These are phyloP conservation scores for Actinomortierella ambigua DNA, from an alignment of 371 early-diverging fungal genomes.

Conservation along the genomic window DNA sequence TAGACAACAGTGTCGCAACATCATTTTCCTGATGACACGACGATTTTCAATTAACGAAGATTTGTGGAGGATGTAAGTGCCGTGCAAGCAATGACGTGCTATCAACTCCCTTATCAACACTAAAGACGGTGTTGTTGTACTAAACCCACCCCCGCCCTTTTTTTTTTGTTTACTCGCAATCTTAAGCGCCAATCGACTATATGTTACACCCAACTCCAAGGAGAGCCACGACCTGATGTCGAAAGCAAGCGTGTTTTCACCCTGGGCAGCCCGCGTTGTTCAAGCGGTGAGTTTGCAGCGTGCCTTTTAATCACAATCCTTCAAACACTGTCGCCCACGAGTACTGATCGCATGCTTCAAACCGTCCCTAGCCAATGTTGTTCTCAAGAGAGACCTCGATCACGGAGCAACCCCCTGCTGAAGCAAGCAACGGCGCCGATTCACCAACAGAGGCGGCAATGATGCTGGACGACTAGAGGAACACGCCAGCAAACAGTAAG, in stretches of 20 bases:
- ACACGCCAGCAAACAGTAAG: neutral
- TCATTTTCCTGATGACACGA: conserved; percentile 12
- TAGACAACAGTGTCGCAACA: conserved; percentile 17
- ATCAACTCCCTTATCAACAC: neutral
- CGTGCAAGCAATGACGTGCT: neutral
- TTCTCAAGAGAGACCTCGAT: neutral
- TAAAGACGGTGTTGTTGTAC: neutral
- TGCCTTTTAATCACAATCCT: neutral
- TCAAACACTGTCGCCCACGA: neutral
- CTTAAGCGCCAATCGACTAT: conserved; percentile 17
- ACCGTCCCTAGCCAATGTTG: neutral
- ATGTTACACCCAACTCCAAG: conserved; percentile 4
- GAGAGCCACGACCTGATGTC: conserved; percentile 15
- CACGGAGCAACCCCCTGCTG: neutral
- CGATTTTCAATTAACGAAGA: conserved; percentile 28
- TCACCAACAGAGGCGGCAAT: too few relatives aligned
- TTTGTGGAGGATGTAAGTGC: conserved; percentile 20
- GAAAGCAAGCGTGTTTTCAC: conserved; percentile 23
- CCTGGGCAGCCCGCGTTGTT: conserved; percentile 21
- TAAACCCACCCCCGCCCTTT: conserved; percentile 15
- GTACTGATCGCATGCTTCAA: too few relatives aligned
- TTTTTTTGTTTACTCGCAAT: conserved; percentile 2
- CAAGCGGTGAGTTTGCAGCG: conserved; percentile 18
- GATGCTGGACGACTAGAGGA: too few relatives aligned
- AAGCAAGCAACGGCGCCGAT: too few relatives aligned